Conservation (phyloP, 2,329 filamentous ascomycete species). For the Claviceps digitariae region DNA sequence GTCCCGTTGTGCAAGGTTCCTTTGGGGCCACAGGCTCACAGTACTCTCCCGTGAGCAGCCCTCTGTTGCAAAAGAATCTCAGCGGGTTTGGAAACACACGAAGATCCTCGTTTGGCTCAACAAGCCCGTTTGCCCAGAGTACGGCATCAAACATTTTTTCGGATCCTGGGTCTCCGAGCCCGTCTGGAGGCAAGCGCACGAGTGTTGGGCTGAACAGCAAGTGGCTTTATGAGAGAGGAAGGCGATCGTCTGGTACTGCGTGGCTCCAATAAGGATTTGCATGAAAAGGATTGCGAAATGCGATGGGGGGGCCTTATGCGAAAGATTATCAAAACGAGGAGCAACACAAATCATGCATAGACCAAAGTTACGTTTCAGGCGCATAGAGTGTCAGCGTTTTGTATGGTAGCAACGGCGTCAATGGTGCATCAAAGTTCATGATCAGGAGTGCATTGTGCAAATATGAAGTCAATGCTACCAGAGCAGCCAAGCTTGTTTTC, state of each 20-base stretch:
- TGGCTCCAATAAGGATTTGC: constrained; percentile 19
- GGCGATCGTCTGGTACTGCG: constrained; percentile 36
- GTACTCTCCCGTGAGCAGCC: constrained; percentile 31
- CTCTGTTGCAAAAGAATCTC: constrained; percentile 56
- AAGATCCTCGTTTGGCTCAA: constrained; percentile 50
- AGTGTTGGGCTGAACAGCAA: constrained; percentile 78
- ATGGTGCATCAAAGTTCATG: not conserved
- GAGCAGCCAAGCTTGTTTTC: too few species aligned
- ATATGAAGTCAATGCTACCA: not conserved
- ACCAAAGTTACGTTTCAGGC: not conserved
- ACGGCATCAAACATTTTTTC: constrained; percentile 34
- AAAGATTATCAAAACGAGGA: not conserved
- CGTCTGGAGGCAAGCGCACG: constrained; percentile 50
- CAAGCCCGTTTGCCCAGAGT: constrained; percentile 37
- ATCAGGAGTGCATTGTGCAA: not conserved
- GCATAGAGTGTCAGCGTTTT: not conserved
- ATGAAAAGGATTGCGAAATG: not conserved
- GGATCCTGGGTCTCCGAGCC: constrained; percentile 58
- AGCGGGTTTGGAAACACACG: constrained; percentile 33
- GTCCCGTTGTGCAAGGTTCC: constrained; percentile 25
- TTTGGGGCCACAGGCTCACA: constrained; percentile 30
- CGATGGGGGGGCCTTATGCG: not conserved
- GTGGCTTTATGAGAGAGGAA: constrained; percentile 83
- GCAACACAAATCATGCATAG: not conserved
- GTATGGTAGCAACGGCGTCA: not conserved